phyloP scores from a whole-genome alignment of 1,284 basidiomycete species.

The Austroboletus niveus region DNA sequence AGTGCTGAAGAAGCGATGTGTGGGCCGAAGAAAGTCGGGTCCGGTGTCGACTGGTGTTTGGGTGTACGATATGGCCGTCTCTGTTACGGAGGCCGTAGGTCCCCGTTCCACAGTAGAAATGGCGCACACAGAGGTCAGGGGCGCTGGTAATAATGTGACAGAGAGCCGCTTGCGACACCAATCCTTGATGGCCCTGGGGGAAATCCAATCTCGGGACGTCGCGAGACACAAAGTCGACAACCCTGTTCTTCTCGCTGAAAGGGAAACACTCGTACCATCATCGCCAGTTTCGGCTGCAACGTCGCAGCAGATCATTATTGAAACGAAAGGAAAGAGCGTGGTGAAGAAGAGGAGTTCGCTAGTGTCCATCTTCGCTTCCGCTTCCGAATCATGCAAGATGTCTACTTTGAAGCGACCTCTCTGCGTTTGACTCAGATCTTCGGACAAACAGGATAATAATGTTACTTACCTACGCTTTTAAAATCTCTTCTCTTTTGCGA shows the following conservation, averaged over 20 bases:
- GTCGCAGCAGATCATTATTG: not conserved
- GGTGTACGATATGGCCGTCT: constrained; percentile 50
- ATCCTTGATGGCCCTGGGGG: constrained; percentile 23
- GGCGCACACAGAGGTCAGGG: constrained; percentile 13
- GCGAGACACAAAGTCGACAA: constrained; percentile 18
- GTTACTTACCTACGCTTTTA: too few relatives aligned
- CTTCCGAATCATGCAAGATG: constrained; percentile 7
- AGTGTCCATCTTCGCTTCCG: not conserved
- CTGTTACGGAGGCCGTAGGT: constrained; percentile 37
- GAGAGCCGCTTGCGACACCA: constrained; percentile 21
- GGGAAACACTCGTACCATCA: not conserved
- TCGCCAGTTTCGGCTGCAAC: not conserved
- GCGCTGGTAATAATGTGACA: not conserved
- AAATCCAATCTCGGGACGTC: constrained; percentile 5
- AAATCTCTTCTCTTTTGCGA: too few relatives aligned
- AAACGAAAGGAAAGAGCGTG: not conserved
- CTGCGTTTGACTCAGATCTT: constrained; percentile 4
- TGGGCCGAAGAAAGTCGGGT: constrained; percentile 51
- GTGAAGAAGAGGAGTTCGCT: constrained; percentile 5
- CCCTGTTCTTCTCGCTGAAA: constrained; percentile 12
- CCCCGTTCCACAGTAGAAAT: constrained; percentile 21
- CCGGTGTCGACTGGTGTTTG: constrained; percentile 37
- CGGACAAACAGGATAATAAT: too few relatives aligned
- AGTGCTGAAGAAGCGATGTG: constrained; percentile 55
- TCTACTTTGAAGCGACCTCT: constrained; percentile 20